These are phyloP conservation scores for Citrus sp. DNA, from an alignment of 345 rosid species.

Conservation along the genomic window DNA sequence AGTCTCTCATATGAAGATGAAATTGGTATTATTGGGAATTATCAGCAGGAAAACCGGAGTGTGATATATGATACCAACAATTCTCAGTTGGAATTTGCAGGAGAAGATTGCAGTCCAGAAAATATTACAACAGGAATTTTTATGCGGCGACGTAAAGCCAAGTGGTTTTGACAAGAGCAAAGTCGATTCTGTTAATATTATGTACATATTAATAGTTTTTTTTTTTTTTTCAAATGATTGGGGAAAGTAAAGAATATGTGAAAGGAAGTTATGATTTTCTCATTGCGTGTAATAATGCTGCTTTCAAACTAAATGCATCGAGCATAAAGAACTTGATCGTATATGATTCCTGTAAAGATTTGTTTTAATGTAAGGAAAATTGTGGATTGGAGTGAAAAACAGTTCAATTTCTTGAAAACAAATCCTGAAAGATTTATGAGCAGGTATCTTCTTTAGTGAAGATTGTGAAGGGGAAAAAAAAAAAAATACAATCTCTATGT, in stretches of 20 bases:
- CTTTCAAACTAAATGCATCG: background rate
- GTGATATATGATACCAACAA: slow-evolving; percentile 64
- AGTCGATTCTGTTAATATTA: background rate
- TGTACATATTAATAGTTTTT: background rate
- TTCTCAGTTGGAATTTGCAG: slow-evolving; percentile 60
- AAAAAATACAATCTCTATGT: too few relatives aligned
- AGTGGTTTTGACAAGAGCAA: background rate
- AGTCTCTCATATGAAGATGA: slow-evolving; percentile 69
- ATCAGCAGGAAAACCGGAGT: slow-evolving; percentile 47
- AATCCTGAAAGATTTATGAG: too few relatives aligned
- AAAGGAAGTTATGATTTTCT: background rate
- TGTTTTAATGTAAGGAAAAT: background rate
- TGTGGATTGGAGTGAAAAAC: too few relatives aligned
- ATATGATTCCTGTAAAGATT: too few relatives aligned
- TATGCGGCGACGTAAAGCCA: background rate
- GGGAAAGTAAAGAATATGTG: background rate
- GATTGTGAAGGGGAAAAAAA: too few relatives aligned
- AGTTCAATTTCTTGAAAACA: too few relatives aligned
- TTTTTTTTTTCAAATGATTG: background rate
- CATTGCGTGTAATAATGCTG: background rate
- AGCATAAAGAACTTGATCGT: background rate
- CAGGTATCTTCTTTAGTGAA: too few relatives aligned
- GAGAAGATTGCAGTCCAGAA: slow-evolving; percentile 61
- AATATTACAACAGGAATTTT: background rate
- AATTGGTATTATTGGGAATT: too few relatives aligned